phyloP scores from a whole-genome alignment of 257 asterid species.

The Oldenlandia corymbosa region DNA sequence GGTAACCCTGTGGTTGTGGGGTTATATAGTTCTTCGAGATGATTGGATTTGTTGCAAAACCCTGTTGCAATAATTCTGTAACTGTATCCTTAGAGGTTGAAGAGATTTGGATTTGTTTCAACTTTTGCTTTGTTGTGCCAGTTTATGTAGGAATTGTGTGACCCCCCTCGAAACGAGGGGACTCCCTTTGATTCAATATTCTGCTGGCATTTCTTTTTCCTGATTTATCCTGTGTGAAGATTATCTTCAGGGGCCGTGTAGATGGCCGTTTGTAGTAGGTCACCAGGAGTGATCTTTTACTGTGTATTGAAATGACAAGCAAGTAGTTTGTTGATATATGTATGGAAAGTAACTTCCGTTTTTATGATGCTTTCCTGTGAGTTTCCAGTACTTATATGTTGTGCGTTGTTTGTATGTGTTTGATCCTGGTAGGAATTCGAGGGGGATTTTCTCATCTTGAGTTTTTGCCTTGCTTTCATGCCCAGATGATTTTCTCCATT shows the following conservation, averaged over 20 bases:
- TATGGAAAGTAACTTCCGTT: neutral
- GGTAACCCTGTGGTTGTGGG: neutral
- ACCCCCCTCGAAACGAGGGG: neutral
- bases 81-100: slow-evolving; percentile 14
- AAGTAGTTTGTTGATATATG: slow-evolving; percentile 11
- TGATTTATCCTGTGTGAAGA: too few relatives aligned
- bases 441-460: too few relatives aligned
- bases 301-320: neutral
- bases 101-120: neutral
- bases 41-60: neutral
- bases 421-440: too few relatives aligned
- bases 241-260: too few relatives aligned
- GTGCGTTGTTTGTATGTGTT: too few relatives aligned
- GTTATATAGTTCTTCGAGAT: slow-evolving; percentile 7
- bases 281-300: slow-evolving; percentile 12
- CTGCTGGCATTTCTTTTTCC: neutral
- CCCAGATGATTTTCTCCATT: too few relatives aligned
- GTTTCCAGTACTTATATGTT: too few relatives aligned
- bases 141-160: slow-evolving; percentile 6
- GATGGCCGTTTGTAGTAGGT: slow-evolving; percentile 21
- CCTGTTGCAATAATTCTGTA: slow-evolving; percentile 1
- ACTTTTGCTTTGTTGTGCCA: neutral
- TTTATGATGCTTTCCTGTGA: slow-evolving; percentile 8
- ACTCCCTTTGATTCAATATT: neutral
- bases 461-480: too few relatives aligned